Evolutionary conservation across 2,329 filamentous ascomycete genomes (phyloP), one percentile per base, ranked within the genome.

Genomic region (Graphiopsis chlorocephala): DNA sequence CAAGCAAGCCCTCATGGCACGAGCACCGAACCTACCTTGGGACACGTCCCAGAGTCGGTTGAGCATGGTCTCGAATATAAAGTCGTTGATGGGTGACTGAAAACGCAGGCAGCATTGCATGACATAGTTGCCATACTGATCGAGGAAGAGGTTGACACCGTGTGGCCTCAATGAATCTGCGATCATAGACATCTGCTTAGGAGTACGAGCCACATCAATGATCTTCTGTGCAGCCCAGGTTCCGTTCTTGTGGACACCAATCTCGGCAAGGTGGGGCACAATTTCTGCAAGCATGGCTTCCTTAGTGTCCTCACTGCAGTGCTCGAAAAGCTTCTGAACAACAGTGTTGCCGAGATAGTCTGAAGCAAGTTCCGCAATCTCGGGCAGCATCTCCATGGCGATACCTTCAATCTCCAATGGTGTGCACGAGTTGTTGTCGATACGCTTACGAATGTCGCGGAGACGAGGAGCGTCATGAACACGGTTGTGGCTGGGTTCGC

Each of bases 171-270:
- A 83, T 69, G 92, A 86, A 68, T 96, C 88, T 29, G 95, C 90
- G 73, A 99, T 94, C 80, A 92, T 82, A 55, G 83, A 81, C 88
- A 95, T 94, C 79, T 98, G 93, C 47, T 83, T 81, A 6, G 90
- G 88, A 0, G 90, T 92, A 79, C 95, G 92, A 77, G 93, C 94
- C 7, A 97, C 92, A 73, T 98, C 94, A 71, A 99, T 98, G 73
- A 99, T 98, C 84, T 98, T 99, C 80, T 99, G 95, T 1, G 95
- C 95, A 63, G 95, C 95, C 95, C 95, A 99, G 1, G 95, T 99
- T 68, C 95, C 95, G 73, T 99, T 99, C 86, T 99, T 99, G 85
- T 99, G 95, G 8, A 97, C 89, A 72, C 95, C 95, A 78, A 98
- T 97, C 79, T 98, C 93, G 28, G 94, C 93, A 76, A 98, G 86